Conservation (phyloP, 2,329 filamentous ascomycete species). For the Phialophora macrospora region DNA sequence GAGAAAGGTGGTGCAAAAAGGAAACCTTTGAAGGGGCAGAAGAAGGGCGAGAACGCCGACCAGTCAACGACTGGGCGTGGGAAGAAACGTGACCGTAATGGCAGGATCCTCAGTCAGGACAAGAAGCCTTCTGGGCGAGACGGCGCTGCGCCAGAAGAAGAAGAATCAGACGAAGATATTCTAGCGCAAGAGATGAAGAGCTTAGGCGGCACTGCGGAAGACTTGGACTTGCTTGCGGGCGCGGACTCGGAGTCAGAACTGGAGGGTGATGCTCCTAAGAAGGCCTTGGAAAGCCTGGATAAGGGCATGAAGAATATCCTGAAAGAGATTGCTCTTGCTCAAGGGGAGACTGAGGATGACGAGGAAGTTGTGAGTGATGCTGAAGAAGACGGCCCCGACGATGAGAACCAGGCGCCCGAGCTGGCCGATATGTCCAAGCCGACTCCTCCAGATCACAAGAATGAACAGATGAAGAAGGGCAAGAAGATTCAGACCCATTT, state of each 20-base stretch:
- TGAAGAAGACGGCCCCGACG: conserved; percentile 48
- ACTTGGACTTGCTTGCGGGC: conserved; percentile 53
- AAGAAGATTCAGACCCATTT: conserved; percentile 38
- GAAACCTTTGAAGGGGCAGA: conserved; percentile 39
- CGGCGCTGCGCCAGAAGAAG: conserved; percentile 14
- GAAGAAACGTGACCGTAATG: conserved; percentile 55
- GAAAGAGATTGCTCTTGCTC: conserved; percentile 51
- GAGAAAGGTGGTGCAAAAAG: conserved; percentile 43
- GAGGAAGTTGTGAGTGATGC: conserved; percentile 47
- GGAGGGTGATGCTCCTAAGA: conserved; percentile 42
- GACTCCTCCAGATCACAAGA: conserved; percentile 47
- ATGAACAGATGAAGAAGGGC: conserved; percentile 36
- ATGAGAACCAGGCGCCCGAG: conserved; percentile 41
- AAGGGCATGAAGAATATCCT: conserved; percentile 46
- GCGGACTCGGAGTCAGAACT: conserved; percentile 54
- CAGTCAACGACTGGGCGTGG: conserved; percentile 36
- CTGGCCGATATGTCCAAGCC: conserved; percentile 4
- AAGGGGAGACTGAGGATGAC: conserved; percentile 42
- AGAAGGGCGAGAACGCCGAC: conserved; percentile 37
- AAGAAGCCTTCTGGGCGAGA: conserved; percentile 41
- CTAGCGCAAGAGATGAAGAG: conserved; percentile 52
- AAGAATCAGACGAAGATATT: conserved; percentile 41
- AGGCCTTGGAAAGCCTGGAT: conserved; percentile 47
- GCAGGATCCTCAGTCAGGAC: conserved; percentile 49
- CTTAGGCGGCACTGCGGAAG: conserved; percentile 57